Conservation (phyloP, 2,329 filamentous ascomycete genomes). For the Aspergillus versicolor region DNA sequence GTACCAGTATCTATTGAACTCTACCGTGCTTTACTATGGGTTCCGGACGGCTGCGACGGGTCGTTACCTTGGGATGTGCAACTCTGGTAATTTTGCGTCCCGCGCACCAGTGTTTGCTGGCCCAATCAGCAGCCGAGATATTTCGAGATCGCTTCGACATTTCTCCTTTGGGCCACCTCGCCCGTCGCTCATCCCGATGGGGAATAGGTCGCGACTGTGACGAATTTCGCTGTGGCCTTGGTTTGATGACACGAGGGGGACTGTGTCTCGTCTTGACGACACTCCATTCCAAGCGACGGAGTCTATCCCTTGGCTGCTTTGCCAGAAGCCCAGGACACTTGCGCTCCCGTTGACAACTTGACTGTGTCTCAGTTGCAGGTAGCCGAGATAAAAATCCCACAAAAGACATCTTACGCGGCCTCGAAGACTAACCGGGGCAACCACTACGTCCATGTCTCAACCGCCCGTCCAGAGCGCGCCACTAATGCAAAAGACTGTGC, state of each 20-base stretch:
- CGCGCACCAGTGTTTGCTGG: slow-evolving; percentile 2
- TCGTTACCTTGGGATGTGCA: slow-evolving; percentile 15
- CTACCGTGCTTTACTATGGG: background rate
- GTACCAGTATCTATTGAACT: background rate
- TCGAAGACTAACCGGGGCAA: background rate
- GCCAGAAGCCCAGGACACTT: too few species aligned
- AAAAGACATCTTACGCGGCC: background rate
- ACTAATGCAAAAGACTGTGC: background rate
- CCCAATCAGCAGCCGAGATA: slow-evolving; percentile 10
- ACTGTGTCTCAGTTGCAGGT: background rate
- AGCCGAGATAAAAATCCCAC: background rate
- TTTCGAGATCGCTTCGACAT: slow-evolving; percentile 12
- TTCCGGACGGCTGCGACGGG: slow-evolving; percentile 13
- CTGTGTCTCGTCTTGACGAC: slow-evolving; percentile 9
- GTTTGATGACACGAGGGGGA: slow-evolving; percentile 21
- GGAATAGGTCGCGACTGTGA: background rate
- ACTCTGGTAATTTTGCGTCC: slow-evolving; percentile 18
- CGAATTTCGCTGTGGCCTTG: background rate
- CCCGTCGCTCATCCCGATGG: background rate
- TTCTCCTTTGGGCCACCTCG: slow-evolving; percentile 2
- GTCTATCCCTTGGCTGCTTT: too few species aligned
- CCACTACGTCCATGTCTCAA: background rate
- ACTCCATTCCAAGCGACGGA: background rate
- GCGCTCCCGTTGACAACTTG: too few species aligned
- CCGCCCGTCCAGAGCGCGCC: background rate